These are phyloP conservation scores for Aspergillus sp. DNA, from an alignment of 2,329 filamentous ascomycete species.

Conservation along the genomic window DNA sequence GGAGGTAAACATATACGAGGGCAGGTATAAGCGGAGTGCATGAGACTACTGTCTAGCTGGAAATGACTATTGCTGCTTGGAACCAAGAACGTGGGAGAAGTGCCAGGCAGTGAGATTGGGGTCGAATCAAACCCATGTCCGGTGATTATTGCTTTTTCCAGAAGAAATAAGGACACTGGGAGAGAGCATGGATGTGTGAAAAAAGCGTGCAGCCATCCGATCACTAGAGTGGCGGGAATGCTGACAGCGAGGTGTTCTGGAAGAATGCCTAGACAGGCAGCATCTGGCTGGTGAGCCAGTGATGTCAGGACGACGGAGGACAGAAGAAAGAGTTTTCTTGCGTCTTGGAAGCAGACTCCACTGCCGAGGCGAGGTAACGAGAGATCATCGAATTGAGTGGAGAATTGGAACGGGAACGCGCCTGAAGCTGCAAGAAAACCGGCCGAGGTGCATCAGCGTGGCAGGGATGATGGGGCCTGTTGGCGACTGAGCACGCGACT, in stretches of 20 bases:
- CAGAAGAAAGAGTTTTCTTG: background rate
- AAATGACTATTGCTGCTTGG: no score
- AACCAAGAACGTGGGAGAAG: background rate
- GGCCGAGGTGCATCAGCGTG: conserved; percentile 1
- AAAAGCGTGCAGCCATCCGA: background rate
- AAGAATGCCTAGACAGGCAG: background rate
- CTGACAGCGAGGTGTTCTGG: background rate
- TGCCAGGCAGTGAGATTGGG: background rate
- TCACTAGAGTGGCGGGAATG: background rate
- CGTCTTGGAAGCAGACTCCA: background rate
- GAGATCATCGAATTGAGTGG: background rate
- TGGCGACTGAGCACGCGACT: conserved; percentile 6
- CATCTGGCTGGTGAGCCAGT: background rate
- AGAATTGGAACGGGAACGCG: background rate
- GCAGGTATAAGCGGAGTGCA: background rate
- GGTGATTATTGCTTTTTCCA: background rate
- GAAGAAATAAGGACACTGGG: background rate
- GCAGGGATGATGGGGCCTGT: background rate
- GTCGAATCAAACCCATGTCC: background rate
- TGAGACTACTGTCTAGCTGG: background rate
- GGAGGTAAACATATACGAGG: background rate
- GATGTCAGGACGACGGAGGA: background rate
- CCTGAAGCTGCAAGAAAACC: conserved; percentile 11
- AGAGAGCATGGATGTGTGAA: background rate
- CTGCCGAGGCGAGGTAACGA: background rate